Conservation (phyloP, 345 rosid genomes). For the Zanthoxylum bungeanum region DNA sequence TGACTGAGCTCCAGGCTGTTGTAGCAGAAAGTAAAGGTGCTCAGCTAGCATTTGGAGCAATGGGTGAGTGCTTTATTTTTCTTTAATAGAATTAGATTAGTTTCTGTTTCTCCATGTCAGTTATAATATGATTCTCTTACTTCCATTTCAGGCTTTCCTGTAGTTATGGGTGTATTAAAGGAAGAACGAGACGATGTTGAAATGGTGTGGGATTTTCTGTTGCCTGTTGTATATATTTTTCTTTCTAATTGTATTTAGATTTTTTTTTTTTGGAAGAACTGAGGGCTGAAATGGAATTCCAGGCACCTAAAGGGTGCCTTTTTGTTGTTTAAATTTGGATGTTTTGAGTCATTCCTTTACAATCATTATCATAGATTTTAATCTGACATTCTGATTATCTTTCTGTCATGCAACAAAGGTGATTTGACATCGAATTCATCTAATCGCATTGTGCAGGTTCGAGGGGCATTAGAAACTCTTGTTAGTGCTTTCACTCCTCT, state of each 20-base stretch:
- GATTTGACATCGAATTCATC: background rate
- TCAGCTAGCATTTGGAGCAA: slow-evolving; percentile 88
- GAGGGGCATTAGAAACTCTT: slow-evolving; percentile 94
- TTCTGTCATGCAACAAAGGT: background rate
- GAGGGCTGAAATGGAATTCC: background rate
- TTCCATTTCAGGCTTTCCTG: slow-evolving; percentile 79
- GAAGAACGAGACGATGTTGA: slow-evolving; percentile 90
- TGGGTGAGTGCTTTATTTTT: slow-evolving; percentile 46
- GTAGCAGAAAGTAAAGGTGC: slow-evolving; percentile 84
- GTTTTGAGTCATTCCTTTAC: background rate
- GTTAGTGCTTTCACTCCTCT: slow-evolving; percentile 86
- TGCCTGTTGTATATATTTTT: background rate
- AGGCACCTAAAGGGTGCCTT: background rate
- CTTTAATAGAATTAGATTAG: slow-evolving; percentile 1
- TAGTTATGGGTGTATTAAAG: slow-evolving; percentile 73
- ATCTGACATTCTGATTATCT: background rate
- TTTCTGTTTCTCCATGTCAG: background rate
- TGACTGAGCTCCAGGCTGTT: slow-evolving; percentile 84
- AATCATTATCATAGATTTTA: background rate
- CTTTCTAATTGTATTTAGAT: background rate
- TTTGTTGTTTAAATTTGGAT: background rate
- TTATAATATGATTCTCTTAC: slow-evolving; percentile 8
- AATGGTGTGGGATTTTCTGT: slow-evolving; percentile 50
- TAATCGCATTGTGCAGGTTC: slow-evolving; percentile 48
- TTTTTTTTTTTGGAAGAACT: background rate